Conservation (phyloP, 176 grass and related monocot genomes). For the Bolboschoenus planiculmis region DNA sequence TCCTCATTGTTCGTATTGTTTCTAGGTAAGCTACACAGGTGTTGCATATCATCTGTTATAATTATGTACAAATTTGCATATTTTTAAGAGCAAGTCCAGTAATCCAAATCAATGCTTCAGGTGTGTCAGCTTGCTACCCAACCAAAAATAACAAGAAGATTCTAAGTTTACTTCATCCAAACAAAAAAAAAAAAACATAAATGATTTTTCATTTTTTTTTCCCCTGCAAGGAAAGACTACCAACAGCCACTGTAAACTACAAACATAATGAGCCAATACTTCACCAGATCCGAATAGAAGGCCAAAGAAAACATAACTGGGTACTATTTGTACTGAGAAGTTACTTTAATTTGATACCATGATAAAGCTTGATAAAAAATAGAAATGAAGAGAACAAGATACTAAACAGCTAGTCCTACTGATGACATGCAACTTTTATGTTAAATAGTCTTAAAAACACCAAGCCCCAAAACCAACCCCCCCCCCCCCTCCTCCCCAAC, state of each 20-base stretch:
- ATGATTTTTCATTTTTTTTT: not conserved
- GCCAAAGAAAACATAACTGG: not conserved
- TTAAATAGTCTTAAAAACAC: slow-evolving; percentile 3
- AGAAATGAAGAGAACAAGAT: not conserved
- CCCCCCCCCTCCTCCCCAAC: not conserved
- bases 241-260: not conserved
- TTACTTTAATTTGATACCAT: slow-evolving; percentile 8
- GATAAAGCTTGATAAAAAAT: not conserved
- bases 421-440: slow-evolving; percentile 13
- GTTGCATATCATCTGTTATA: too few relatives aligned
- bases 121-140: not conserved
- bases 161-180: not conserved
- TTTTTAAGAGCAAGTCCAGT: too few relatives aligned
- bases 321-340: slow-evolving; percentile 7
- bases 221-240: not conserved
- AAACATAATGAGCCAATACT: not conserved
- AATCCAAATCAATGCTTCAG: not conserved
- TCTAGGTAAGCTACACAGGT: too few relatives aligned
- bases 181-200: not conserved
- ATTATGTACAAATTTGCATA: too few relatives aligned
- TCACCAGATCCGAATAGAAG: not conserved
- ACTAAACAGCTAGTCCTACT: slow-evolving; percentile 13
- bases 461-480: not conserved
- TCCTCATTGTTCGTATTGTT: too few relatives aligned
- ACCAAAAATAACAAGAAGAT: not conserved